Conservation (phyloP, 345 rosid genomes). For the Eutrema heterophyllum region DNA sequence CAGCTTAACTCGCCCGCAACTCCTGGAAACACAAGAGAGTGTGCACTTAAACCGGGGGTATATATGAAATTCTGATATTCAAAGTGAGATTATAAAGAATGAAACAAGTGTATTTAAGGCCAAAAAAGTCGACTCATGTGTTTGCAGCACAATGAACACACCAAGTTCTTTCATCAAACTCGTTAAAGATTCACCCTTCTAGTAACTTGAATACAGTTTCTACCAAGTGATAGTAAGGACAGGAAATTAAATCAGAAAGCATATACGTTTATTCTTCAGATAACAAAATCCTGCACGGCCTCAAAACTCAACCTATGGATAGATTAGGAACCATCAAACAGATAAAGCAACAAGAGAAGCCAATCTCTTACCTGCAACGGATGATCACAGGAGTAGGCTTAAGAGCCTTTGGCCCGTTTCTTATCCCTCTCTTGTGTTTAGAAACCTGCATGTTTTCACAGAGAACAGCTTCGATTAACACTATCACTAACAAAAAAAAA, state of each 20-base stretch:
- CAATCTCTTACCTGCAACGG: conserved; percentile 66
- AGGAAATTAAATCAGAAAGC: neutral
- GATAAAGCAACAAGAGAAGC: neutral
- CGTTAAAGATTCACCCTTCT: neutral
- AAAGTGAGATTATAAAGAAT: neutral
- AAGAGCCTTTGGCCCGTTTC: conserved; percentile 74
- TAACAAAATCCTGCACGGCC: neutral
- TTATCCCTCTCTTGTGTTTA: conserved; percentile 65
- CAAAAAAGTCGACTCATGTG: neutral
- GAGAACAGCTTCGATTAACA: neutral
- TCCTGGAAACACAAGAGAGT: conserved; percentile 40
- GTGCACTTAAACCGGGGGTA: neutral
- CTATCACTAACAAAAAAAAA: neutral
- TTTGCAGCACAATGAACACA: neutral
- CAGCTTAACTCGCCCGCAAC: conserved; percentile 81
- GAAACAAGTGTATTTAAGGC: neutral
- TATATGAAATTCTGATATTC: neutral
- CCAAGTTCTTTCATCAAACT: neutral
- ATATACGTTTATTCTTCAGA: neutral
- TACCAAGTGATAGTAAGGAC: neutral
- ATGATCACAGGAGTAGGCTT: conserved; percentile 83
- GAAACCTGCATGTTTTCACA: conserved; percentile 45
- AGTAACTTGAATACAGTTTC: neutral
- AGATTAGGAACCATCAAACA: neutral
- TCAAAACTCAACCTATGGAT: neutral